These are phyloP conservation scores for Teunomyces aglyptinius DNA, from an alignment of 805 yeast genomes.

Conservation along the genomic window DNA sequence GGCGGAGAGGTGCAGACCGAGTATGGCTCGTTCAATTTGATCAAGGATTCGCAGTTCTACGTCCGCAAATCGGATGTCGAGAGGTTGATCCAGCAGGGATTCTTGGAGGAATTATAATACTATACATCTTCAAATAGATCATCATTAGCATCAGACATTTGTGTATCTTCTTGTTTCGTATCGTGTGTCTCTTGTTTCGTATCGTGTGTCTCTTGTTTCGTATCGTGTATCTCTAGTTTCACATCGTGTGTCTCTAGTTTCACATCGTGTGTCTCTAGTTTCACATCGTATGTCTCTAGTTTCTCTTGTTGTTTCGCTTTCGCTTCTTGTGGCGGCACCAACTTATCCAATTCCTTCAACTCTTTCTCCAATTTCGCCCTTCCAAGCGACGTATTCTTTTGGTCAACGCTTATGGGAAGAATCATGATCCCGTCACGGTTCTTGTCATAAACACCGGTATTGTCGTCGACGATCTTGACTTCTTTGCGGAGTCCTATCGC, in stretches of 20 bases:
- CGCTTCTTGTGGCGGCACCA: conserved; percentile 7
- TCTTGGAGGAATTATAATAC: conserved; percentile 64
- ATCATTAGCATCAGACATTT: conserved; percentile 3
- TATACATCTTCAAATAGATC: conserved; percentile 14
- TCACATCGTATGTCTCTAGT: not conserved
- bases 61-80: conserved; percentile 95
- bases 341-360: conserved; percentile 21
- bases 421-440: conserved; percentile 49
- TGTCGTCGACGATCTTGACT: conserved; percentile 61
- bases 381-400: conserved; percentile 70
- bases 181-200: not conserved
- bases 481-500: conserved; percentile 65
- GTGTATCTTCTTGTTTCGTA: conserved; percentile 1
- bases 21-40: conserved; percentile 90
- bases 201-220: not conserved
- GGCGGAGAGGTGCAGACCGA: conserved; percentile 98
- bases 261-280: not conserved
- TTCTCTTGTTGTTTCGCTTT: not conserved
- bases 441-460: conserved; percentile 46
- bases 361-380: conserved; percentile 53
- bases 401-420: conserved; percentile 65
- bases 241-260: not conserved
- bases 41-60: conserved; percentile 91
- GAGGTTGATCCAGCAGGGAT: conserved; percentile 90
- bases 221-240: not conserved